Conservation (phyloP, 2,329 filamentous ascomycete species). For the Cercospora sp. region DNA sequence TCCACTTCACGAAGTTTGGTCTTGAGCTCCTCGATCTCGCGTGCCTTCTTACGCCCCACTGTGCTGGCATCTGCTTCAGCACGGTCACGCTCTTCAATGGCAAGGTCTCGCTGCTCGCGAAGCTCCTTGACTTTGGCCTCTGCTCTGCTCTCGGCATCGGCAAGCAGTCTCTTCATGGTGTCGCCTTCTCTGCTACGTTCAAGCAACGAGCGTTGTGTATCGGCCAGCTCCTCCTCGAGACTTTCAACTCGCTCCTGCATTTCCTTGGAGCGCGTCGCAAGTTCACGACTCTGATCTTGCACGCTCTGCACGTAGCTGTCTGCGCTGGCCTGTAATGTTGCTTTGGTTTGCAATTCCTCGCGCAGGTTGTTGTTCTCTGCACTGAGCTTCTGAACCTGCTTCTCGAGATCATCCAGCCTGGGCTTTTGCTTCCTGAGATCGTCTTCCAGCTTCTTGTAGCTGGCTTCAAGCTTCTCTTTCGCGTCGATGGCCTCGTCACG, state of each 20-base stretch:
- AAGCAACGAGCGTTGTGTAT: slow-evolving; percentile 80
- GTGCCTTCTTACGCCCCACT: slow-evolving; percentile 70
- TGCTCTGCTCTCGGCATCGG: slow-evolving; percentile 80
- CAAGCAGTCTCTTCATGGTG: slow-evolving; percentile 86
- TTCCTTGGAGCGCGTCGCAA: slow-evolving; percentile 90
- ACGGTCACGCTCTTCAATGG: slow-evolving; percentile 89
- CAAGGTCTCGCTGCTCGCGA: slow-evolving; percentile 82
- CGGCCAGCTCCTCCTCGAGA: slow-evolving; percentile 86
- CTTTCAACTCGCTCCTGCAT: slow-evolving; percentile 77
- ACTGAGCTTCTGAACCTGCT: slow-evolving; percentile 67
- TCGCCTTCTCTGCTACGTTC: slow-evolving; percentile 91
- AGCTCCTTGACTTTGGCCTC: slow-evolving; percentile 84
- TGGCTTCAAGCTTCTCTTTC: slow-evolving; percentile 68
- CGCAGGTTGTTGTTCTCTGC: slow-evolving; percentile 67
- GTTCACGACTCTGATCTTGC: slow-evolving; percentile 87
- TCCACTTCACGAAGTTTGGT: slow-evolving; percentile 78
- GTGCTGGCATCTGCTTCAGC: slow-evolving; percentile 87
- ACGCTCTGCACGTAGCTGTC: slow-evolving; percentile 87
- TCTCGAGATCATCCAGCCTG: slow-evolving; percentile 73
- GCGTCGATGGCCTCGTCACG: slow-evolving; percentile 75
- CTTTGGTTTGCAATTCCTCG: slow-evolving; percentile 82
- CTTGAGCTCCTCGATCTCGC: slow-evolving; percentile 86
- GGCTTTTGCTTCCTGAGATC: slow-evolving; percentile 60
- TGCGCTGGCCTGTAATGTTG: slow-evolving; percentile 79
- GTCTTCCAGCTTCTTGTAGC: slow-evolving; percentile 70